phyloP scores from a whole-genome alignment of 306 rosid genomes.

The Cicer chorassanicum region DNA sequence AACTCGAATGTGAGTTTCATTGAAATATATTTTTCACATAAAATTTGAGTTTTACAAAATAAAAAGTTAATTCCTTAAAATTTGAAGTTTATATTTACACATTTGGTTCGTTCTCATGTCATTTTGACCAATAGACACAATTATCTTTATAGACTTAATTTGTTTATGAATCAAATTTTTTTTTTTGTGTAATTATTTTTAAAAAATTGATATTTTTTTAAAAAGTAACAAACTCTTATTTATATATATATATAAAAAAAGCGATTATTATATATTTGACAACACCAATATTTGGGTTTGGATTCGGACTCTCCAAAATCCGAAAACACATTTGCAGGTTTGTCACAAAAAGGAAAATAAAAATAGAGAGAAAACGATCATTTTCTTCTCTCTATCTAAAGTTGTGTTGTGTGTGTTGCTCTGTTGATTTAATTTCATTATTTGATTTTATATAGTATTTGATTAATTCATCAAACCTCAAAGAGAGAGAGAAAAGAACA shows the following conservation, averaged over 20 bases:
- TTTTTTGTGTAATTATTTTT: too few relatives aligned
- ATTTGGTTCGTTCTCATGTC: too few relatives aligned
- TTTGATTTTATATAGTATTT: background rate
- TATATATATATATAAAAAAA: background rate
- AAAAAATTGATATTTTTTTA: too few relatives aligned
- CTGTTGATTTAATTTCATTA: background rate
- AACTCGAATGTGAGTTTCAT: too few relatives aligned
- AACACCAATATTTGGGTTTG: background rate
- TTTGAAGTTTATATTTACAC: too few relatives aligned
- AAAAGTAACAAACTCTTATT: too few relatives aligned
- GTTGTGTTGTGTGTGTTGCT: background rate
- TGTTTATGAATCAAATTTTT: too few relatives aligned
- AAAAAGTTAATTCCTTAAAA: too few relatives aligned
- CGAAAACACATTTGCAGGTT: background rate
- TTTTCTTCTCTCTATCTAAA: background rate
- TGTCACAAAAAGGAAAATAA: background rate
- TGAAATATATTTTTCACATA: too few relatives aligned
- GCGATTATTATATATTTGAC: background rate
- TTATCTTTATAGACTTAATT: too few relatives aligned
- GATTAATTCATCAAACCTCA: constrained; percentile 1
- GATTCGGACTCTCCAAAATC: background rate
- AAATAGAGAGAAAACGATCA: background rate
- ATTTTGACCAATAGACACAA: too few relatives aligned
- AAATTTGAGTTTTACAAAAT: too few relatives aligned
- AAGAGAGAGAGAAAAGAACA: background rate